These are phyloP conservation scores for Fusarium sp. DNA, from an alignment of 2,329 filamentous ascomycete genomes.

Conservation along the genomic window DNA sequence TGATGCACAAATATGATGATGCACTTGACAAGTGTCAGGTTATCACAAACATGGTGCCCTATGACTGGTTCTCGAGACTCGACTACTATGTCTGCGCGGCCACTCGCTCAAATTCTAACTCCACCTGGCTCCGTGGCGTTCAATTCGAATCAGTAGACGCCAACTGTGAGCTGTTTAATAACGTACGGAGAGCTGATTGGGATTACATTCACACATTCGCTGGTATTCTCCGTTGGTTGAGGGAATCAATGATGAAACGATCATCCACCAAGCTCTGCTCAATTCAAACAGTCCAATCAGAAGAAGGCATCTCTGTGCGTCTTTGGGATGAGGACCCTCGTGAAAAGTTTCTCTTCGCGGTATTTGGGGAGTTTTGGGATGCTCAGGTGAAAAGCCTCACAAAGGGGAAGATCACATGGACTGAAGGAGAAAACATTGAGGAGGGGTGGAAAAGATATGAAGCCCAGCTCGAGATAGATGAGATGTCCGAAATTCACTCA, in stretches of 20 bases:
- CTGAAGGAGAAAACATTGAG: not conserved
- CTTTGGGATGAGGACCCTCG: not conserved
- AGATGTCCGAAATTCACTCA: not conserved
- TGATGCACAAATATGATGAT: not conserved
- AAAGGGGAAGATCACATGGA: not conserved
- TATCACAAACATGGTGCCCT: not conserved
- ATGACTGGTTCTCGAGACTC: not conserved
- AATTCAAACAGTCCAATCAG: not conserved
- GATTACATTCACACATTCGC: not conserved
- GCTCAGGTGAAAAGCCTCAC: not conserved
- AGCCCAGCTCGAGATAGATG: not conserved
- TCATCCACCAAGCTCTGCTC: not conserved
- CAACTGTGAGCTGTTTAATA: not conserved
- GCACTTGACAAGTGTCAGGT: not conserved
- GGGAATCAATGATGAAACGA: not conserved
- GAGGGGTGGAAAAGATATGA: not conserved
- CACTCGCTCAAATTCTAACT: not conserved
- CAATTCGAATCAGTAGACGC: not conserved
- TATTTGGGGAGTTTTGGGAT: not conserved
- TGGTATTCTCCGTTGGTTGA: not conserved
- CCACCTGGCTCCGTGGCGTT: not conserved
- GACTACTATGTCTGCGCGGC: not conserved
- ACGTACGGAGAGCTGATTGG: no score
- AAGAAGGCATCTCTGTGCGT: not conserved
- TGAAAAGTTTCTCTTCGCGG: rapidly evolving